phyloP scores from a whole-genome alignment of 1,284 basidiomycete species.

The Ganoderma resinaceum region DNA sequence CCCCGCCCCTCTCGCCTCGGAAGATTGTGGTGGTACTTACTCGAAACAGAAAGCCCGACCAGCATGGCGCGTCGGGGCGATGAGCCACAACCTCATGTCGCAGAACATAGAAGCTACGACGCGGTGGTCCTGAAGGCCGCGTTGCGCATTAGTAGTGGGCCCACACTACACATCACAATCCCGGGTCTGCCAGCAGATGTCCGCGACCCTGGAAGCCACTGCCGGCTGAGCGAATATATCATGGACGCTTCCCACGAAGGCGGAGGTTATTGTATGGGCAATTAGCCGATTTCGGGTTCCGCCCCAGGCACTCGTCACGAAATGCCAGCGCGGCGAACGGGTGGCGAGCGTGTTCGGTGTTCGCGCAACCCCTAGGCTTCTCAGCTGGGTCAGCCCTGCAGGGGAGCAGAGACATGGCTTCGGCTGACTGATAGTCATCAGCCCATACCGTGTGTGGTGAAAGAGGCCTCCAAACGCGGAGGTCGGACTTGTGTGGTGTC shows the following conservation, averaged over 20 bases:
- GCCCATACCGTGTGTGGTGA: background rate
- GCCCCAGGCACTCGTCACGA: conserved; percentile 7
- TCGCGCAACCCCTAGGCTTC: background rate
- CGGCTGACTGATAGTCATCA: background rate
- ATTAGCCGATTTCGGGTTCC: background rate
- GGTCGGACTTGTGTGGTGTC: background rate
- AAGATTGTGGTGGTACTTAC: background rate
- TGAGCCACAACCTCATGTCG: background rate
- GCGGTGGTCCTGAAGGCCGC: background rate
- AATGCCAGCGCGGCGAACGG: background rate
- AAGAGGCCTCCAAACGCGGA: background rate
- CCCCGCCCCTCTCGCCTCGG: background rate
- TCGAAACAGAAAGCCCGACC: background rate
- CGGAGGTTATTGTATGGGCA: background rate
- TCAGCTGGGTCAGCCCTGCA: conserved; percentile 5
- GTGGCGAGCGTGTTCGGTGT: background rate
- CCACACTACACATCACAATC: background rate
- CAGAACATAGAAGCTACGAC: background rate
- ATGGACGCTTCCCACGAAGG: conserved; percentile 5
- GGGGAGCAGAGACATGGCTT: background rate
- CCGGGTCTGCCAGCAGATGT: background rate
- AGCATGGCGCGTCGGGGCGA: background rate
- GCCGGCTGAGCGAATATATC: background rate
- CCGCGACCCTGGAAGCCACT: background rate
- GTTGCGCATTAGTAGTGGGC: background rate